Percentiles rank a stretch among this genome's conserved stretches.
phyloP scores from a whole-genome alignment of 1,284 basidiomycete genomes.

The Tetrapyrgos nigripes region DNA sequence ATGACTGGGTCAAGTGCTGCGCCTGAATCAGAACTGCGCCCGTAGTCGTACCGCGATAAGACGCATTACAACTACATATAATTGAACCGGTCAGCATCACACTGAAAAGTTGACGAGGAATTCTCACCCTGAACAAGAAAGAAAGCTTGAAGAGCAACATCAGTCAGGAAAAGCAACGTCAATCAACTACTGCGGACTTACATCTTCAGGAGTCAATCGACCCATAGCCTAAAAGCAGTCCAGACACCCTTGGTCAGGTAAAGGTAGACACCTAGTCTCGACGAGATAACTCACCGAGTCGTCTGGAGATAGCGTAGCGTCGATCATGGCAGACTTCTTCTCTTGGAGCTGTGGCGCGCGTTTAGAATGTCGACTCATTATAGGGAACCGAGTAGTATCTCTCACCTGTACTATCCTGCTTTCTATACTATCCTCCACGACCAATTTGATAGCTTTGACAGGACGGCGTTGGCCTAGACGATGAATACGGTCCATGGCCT shows the following conservation, averaged over 20 bases:
- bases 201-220: slow-evolving; percentile 87
- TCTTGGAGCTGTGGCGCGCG: slow-evolving; percentile 77
- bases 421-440: slow-evolving; percentile 97
- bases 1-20: no score
- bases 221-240: slow-evolving; percentile 76
- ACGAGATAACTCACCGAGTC: slow-evolving; percentile 59
- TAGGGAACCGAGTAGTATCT: not conserved
- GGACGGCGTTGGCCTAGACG: slow-evolving; percentile 92
- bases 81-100: no score
- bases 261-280: slow-evolving; percentile 4
- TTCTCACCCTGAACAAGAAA: slow-evolving; percentile 68
- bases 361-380: not conserved
- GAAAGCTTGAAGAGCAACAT: slow-evolving; percentile 50
- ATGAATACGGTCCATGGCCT: slow-evolving; percentile 98
- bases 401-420: slow-evolving; percentile 85
- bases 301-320: slow-evolving; percentile 80
- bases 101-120: no score
- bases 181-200: slow-evolving; percentile 48
- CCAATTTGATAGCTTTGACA: slow-evolving; percentile 91
- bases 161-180: not conserved
- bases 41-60: no score
- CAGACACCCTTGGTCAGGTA: slow-evolving; percentile 24
- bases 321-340: slow-evolving; percentile 89
- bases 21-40: no score
- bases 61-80: no score